phyloP scores from a whole-genome alignment of 805 yeast genomes.

The Nakazawaea pomicola region DNA sequence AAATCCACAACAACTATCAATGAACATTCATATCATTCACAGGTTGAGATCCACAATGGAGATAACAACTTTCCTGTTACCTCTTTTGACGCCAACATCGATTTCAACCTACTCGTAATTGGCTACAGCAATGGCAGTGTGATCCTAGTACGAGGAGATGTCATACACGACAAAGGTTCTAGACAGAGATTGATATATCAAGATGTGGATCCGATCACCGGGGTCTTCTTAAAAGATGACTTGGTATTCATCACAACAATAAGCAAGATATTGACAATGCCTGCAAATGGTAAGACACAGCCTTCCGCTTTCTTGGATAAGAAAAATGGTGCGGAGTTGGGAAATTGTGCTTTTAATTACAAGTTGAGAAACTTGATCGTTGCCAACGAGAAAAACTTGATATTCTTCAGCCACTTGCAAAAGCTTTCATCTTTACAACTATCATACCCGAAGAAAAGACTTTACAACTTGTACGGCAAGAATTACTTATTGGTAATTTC shows the following conservation, averaged over 20 bases:
- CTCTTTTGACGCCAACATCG: constrained; percentile 48
- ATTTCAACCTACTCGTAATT: constrained; percentile 60
- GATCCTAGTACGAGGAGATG: constrained; percentile 79
- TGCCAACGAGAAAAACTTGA: constrained; percentile 58
- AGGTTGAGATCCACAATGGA: constrained; percentile 62
- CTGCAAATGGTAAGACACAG: constrained; percentile 74
- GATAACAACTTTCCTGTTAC: constrained; percentile 77
- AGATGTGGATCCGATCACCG: constrained; percentile 76
- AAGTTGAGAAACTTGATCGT: constrained; percentile 42
- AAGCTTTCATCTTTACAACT: constrained; percentile 51
- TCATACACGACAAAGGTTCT: constrained; percentile 83
- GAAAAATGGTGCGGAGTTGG: constrained; percentile 42
- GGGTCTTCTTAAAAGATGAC: constrained; percentile 53
- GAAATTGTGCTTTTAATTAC: constrained; percentile 36
- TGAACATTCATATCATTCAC: constrained; percentile 45
- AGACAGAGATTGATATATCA: constrained; percentile 78
- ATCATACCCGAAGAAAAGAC: constrained; percentile 49
- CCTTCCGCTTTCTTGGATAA: constrained; percentile 44
- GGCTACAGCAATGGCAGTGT: constrained; percentile 87
- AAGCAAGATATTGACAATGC: constrained; percentile 61
- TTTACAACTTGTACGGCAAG: constrained; percentile 35
- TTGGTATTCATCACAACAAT: constrained; percentile 72
- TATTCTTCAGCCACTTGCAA: constrained; percentile 53
- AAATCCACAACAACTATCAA: constrained; percentile 20
- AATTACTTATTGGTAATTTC: constrained; percentile 59